Base-by-base conservation (phyloP, 345 rosid species). In the Corchorus olitorius region DNA sequence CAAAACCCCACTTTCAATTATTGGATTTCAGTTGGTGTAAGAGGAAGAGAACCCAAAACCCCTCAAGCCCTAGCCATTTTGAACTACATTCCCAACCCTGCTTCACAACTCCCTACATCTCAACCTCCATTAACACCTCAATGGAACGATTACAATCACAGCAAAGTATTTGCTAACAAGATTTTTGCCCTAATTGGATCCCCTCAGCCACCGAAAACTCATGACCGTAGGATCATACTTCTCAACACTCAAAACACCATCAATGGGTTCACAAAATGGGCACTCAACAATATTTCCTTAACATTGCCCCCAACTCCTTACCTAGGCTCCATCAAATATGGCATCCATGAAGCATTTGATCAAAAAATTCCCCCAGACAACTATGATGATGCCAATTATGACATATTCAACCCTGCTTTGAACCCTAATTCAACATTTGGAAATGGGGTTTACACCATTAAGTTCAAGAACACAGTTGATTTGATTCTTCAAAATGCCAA, bases 401-500 rank as follows among this genome's bases (percentile, higher is more conserved):
- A 95, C 17, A 73, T 92, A 6, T 81, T 83, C 86, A 83, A 82
- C 4, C 90, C 89, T 4, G 78, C 96, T 6, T 64, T 27, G 0
- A 83, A 86, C 86, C 81, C 76, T 0, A 92, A 89, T 71, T 62
- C 96, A 3, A 87, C 87, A 0, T 1, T 27, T 0, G 93, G 95
- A 5, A 86, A 52, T 74, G 89, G 91, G 64, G 83, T 93, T 8
- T 93, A 93, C 83, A 61, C 17, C 74, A 72, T 93, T 2, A 76
- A 33, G 5, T 77, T 83, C 19, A 76, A 85, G 22, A 77, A 82
- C 46, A 87, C 92, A 0, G 87, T 94, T n/a, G 98, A 94, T 69
- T 89, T 94, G 74, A 81, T 93, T 59, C 80, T 94, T 2, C 98
- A 94, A 37, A 91, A 94, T 76, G 87, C 97, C 0, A 91, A 93